Evolutionary conservation across 1,284 basidiomycete species (phyloP).

Genomic region (Cryptococcus deneoformans): DNA sequence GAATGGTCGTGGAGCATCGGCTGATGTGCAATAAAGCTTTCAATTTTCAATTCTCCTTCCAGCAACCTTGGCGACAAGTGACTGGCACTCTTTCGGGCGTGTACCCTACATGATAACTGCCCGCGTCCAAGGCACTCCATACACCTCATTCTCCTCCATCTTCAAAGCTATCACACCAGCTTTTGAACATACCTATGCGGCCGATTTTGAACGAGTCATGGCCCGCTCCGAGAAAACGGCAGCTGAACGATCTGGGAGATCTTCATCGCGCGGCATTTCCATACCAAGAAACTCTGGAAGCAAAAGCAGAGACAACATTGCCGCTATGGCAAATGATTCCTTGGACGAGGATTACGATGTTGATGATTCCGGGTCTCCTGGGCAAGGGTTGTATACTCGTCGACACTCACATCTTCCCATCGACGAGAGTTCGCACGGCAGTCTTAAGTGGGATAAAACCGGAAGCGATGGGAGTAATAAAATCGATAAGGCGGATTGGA

Average conservation of each 20-base stretch:
- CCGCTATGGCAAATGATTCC: no score
- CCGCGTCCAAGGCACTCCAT: constrained; percentile 17
- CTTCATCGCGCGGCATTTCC: no score
- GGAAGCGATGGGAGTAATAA: background rate
- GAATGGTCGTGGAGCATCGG: background rate
- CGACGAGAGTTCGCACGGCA: no score
- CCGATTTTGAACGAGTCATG: constrained; percentile 37
- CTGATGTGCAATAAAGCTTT: constrained; percentile 17
- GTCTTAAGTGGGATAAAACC: no score
- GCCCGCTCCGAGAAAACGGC: constrained; percentile 21
- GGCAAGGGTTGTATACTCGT: no score
- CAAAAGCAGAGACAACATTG: no score
- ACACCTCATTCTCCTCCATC: constrained; percentile 11
- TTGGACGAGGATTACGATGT: no score
- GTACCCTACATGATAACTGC: constrained; percentile 38
- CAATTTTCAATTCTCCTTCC: constrained; percentile 35
- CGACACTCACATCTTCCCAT: no score
- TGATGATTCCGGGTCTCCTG: no score
- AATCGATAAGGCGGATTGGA: constrained; percentile 34
- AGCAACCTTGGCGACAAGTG: constrained; percentile 34
- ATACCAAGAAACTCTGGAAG: no score
- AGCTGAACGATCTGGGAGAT: no score
- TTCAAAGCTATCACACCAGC: constrained; percentile 1
- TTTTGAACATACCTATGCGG: constrained; percentile 22
- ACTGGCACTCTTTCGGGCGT: constrained; percentile 29